These are phyloP conservation scores for Lipomyces starkeyi DNA, from an alignment of 805 yeast species.

Conservation along the genomic window DNA sequence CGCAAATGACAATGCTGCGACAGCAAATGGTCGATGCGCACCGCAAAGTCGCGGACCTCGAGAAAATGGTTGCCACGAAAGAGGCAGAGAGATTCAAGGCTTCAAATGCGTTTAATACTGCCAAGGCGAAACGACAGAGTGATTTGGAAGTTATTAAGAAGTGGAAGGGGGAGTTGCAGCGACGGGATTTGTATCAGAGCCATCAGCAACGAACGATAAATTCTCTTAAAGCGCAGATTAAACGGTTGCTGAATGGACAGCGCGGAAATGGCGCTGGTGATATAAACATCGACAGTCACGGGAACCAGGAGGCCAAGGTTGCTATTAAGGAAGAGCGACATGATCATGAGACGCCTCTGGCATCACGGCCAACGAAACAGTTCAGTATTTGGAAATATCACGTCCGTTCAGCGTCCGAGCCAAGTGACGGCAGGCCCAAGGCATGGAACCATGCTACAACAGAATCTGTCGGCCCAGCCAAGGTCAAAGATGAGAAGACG, in stretches of 20 bases:
- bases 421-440: not conserved
- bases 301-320: not conserved
- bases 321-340: not conserved
- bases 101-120: not conserved
- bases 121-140: slow-evolving; percentile 3
- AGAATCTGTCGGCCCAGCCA: not conserved
- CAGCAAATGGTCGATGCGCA: not conserved
- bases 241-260: not conserved
- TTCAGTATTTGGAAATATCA: not conserved
- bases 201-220: not conserved
- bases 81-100: not conserved
- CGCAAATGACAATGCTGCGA: not conserved
- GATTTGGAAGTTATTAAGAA: slow-evolving; percentile 10
- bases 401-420: not conserved
- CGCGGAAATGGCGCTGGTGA: not conserved
- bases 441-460: not conserved
- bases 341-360: not conserved
- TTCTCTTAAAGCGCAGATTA: not conserved
- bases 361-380: not conserved
- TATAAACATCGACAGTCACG: not conserved
- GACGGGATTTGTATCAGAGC: not conserved
- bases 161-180: slow-evolving; percentile 14
- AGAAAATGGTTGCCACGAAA: not conserved
- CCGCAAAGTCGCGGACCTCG: not conserved
- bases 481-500: not conserved